These are phyloP conservation scores for Rhodomyrtus tomentosa DNA, from an alignment of 345 rosid species.

Conservation along the genomic window DNA sequence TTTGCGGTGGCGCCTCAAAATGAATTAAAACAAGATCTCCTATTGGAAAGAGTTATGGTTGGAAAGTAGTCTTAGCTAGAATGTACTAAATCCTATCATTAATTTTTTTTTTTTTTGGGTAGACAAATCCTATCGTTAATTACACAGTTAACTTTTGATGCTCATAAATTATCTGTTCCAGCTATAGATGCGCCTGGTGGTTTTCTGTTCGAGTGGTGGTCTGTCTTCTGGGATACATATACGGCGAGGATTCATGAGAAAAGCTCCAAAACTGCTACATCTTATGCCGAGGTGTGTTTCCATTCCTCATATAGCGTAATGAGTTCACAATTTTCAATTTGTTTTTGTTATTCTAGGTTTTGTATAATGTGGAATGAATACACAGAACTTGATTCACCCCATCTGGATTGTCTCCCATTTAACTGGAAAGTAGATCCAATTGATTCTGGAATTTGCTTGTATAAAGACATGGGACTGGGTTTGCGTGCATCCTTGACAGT, in stretches of 20 bases:
- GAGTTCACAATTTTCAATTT: background rate
- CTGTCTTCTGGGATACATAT: conserved; percentile 71
- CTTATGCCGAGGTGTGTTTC: conserved; percentile 37
- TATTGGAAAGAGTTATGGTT: background rate
- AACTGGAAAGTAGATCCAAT: background rate
- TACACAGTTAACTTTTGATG: background rate
- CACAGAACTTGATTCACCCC: conserved; percentile 17
- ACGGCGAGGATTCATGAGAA: conserved; percentile 45
- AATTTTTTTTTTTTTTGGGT: no score
- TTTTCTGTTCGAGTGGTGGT: conserved; percentile 75
- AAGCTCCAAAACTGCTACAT: conserved; percentile 48
- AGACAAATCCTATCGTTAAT: background rate
- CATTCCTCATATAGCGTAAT: background rate
- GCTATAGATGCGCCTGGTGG: conserved; percentile 69
- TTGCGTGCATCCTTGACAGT: background rate
- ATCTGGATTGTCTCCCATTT: background rate
- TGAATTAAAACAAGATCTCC: background rate
- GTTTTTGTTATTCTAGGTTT: background rate
- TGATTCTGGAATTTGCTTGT: background rate
- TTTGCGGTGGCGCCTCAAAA: background rate
- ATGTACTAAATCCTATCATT: background rate
- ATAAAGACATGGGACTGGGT: background rate
- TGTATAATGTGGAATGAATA: conserved; percentile 11
- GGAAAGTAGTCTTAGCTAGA: background rate
- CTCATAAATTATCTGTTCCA: conserved; percentile 7